phyloP scores from a whole-genome alignment of 164 flowering plant species.

The Magnolia kwangsiensis region DNA sequence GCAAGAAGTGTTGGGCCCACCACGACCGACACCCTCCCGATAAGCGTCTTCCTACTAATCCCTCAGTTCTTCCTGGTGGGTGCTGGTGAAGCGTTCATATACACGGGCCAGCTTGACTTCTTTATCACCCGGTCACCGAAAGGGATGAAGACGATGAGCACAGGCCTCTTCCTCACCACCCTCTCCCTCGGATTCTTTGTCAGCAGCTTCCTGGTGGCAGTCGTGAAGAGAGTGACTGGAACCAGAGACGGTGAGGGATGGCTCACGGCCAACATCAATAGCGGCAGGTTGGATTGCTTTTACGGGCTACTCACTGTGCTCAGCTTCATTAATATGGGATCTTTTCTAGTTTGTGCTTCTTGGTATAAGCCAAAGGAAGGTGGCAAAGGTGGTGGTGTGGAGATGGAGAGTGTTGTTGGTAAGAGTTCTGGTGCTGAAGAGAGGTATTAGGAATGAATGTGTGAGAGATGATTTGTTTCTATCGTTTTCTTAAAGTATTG shows the following conservation, averaged over 20 bases:
- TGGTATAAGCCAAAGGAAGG: slow-evolving; percentile 48
- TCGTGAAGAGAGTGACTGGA: slow-evolving; percentile 60
- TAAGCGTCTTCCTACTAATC: slow-evolving; percentile 66
- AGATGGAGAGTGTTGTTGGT: slow-evolving; percentile 25
- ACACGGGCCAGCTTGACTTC: slow-evolving; percentile 97
- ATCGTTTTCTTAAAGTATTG: too few relatives aligned
- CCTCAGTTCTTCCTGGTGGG: slow-evolving; percentile 95
- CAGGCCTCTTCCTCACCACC: slow-evolving; percentile 90
- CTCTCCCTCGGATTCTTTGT: slow-evolving; percentile 87
- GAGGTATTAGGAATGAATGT: slow-evolving; percentile 17
- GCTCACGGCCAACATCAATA: slow-evolving; percentile 70
- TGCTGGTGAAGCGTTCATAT: slow-evolving; percentile 90
- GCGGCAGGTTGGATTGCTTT: slow-evolving; percentile 71
- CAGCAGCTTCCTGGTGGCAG: slow-evolving; percentile 75
- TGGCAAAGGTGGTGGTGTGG: slow-evolving; percentile 8
- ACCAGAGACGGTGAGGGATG: slow-evolving; percentile 45
- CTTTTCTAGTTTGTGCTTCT: slow-evolving; percentile 51
- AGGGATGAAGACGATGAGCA: slow-evolving; percentile 98
- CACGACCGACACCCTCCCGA: slow-evolving; percentile 37
- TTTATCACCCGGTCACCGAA: slow-evolving; percentile 93
- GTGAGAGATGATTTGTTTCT: too few relatives aligned
- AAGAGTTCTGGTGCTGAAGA: slow-evolving; percentile 23
- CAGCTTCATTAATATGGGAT: slow-evolving; percentile 53
- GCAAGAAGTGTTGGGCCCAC: slow-evolving; percentile 32
- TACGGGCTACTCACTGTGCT: slow-evolving; percentile 59